A percentile compares a stretch with the other conserved stretches of the same genome.
Conservation (phyloP, 345 rosid species). For the Euphorbia pulcherrima region DNA sequence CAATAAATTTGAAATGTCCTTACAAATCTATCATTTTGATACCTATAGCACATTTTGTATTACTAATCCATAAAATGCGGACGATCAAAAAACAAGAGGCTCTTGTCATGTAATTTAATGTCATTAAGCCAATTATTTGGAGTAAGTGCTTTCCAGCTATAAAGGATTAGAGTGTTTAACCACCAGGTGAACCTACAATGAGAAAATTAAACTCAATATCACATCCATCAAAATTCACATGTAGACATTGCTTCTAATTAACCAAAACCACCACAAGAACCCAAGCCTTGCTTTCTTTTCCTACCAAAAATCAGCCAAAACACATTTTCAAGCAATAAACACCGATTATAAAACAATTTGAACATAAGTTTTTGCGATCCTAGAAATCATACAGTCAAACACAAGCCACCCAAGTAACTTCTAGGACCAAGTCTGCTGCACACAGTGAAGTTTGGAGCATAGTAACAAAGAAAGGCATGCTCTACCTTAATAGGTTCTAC, state of each 20-base stretch:
- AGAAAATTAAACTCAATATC: not conserved
- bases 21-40: no score
- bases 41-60: no score
- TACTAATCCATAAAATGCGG: no score
- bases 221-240: not conserved
- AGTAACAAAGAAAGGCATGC: slow-evolving; percentile 4
- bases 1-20: no score
- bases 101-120: not conserved
- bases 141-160: not conserved
- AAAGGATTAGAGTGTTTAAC: not conserved
- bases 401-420: slow-evolving; percentile 3
- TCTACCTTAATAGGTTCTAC: slow-evolving; percentile 8
- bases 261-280: not conserved
- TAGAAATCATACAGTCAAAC: not conserved
- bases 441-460: slow-evolving; percentile 14
- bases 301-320: no score
- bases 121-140: not conserved
- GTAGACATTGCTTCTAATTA: not conserved
- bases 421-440: not conserved
- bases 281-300: not conserved
- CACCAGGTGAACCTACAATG: not conserved
- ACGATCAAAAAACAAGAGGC: no score
- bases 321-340: no score
- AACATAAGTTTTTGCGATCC: not conserved
- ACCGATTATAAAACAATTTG: not conserved